Evolutionary conservation across 1,284 basidiomycete species (phyloP).

Genomic region (Acaromyces ingoldii): DNA sequence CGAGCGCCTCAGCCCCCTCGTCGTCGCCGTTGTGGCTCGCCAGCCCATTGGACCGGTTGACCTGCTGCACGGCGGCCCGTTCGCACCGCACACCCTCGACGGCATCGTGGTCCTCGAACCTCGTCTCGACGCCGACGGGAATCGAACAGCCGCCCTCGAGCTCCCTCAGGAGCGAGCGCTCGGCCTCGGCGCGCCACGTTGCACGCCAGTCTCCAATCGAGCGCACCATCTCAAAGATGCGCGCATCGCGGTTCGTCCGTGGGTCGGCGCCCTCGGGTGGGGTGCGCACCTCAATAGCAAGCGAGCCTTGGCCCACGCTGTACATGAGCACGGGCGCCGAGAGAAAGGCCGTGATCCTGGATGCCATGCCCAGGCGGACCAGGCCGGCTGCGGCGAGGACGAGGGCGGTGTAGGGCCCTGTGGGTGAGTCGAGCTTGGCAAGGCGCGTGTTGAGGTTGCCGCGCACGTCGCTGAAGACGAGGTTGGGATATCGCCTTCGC

Average conservation of each 20-base stretch:
- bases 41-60: conserved; percentile 21
- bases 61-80: conserved; percentile 15
- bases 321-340: conserved; percentile 68
- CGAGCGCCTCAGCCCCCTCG: conserved; percentile 14
- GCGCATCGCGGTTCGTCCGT: conserved; percentile 36
- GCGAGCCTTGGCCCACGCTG: conserved; percentile 90
- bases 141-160: conserved; percentile 96
- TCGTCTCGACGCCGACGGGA: conserved; percentile 79
- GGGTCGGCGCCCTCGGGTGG: conserved; percentile 30
- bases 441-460: conserved; percentile 66
- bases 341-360: conserved; percentile 75
- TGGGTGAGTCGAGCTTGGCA: conserved; percentile 79
- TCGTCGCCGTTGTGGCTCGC: no score
- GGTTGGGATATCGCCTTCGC: conserved; percentile 68
- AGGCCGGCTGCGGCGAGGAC: conserved; percentile 92
- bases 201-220: conserved; percentile 47
- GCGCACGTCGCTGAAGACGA: conserved; percentile 77
- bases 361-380: conserved; percentile 67
- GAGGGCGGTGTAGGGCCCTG: conserved; percentile 78
- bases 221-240: conserved; percentile 32
- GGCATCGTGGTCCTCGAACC: conserved; percentile 41
- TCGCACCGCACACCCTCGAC: conserved; percentile 40
- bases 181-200: conserved; percentile 53
- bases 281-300: conserved; percentile 78
- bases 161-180: conserved; percentile 77